Evolutionary conservation across 352 stramenopile genomes (phyloP), one percentile per base, ranked within the genome.

Genomic region (Elongisporangium senticosum): DNA sequence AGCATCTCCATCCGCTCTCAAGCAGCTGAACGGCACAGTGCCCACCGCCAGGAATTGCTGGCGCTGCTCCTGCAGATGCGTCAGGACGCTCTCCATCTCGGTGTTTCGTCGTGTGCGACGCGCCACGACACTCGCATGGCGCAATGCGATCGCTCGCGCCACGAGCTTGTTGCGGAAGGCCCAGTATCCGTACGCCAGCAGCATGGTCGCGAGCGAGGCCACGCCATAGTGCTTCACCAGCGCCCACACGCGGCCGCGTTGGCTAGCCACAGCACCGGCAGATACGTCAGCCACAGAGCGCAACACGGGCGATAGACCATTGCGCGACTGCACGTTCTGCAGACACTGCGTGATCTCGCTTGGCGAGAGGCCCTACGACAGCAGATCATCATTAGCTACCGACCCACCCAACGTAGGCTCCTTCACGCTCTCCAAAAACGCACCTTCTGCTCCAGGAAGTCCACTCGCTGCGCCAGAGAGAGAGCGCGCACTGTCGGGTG

Each of bases 401-500:
- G 10, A 39, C 7, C 6, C 7, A 39, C 28, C 28, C 7, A 23
- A 24, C 10, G 10, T 17, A 11, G 17, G 24, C 47, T 48, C 8
- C 10, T 23, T 49, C 21, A 26, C 23, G 23, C 23, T 5, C 23
- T 26, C n/a, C n/a, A n/a, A n/a, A n/a, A 19, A 17, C 43, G n/a
- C 20, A 75, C 71, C 61, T 90, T 90, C 49, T 81, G 72, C 70
- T 90, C 81, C 10, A 90, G 59, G 49, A 90, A 90, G 49, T 87
- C 81, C 15, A 90, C 81, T 47, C 79, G 78, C 59, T 90, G 73
- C 20, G 81, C 79, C 7, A 90, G 72, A 3, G 81, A 87, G 48
- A 89, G 66, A 21, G 73, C 60, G 8, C 81, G 78, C 55, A 90
- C 81, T 0, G 65, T 70, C 20, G 81, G 81, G 24, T 90, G 81